Percentiles rank a stretch among this genome's conserved stretches.
These are phyloP conservation scores for Vigna radiata DNA, from an alignment of 306 rosid genomes.

Conservation along the genomic window DNA sequence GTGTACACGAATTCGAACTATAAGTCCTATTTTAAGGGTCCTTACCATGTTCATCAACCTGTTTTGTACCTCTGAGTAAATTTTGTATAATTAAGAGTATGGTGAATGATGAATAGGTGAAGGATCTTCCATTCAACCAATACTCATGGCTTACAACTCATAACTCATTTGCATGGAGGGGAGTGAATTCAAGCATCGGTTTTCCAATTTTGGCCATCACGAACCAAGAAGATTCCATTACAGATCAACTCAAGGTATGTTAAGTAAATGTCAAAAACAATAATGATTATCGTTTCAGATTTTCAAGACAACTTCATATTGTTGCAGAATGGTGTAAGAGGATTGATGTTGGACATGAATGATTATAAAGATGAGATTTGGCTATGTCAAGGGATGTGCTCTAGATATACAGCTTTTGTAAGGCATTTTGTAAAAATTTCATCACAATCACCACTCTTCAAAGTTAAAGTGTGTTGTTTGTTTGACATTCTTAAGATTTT, in stretches of 20 bases:
- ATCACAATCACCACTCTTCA: not conserved
- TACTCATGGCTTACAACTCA: conserved; percentile 53
- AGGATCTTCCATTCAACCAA: conserved; percentile 44
- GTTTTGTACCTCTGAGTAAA: not conserved
- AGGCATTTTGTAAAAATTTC: conserved; percentile 2
- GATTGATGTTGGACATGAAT: conserved; percentile 47
- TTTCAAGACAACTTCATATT: not conserved
- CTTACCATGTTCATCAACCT: not conserved
- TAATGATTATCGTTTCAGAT: not conserved
- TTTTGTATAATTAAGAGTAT: conserved; percentile 1
- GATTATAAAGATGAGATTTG: conserved; percentile 40
- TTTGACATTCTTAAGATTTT: conserved; percentile 6
- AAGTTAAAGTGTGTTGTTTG: not conserved
- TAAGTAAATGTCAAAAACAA: not conserved
- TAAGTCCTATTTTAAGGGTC: conserved; percentile 47
- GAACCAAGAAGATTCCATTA: conserved; percentile 45
- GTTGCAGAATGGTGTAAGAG: conserved; percentile 48
- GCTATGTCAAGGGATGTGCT: conserved; percentile 45
- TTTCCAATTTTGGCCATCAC: conserved; percentile 20
- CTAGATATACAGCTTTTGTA: conserved; percentile 44
- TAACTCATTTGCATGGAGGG: conserved; percentile 39
- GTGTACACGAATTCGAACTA: conserved; percentile 44
- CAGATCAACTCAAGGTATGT: conserved; percentile 43
- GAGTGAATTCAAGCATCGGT: conserved; percentile 14
- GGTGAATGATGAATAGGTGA: conserved; percentile 30